These are phyloP conservation scores for Epichloe coenophiala DNA, from an alignment of 2,329 filamentous ascomycete genomes.

Conservation along the genomic window DNA sequence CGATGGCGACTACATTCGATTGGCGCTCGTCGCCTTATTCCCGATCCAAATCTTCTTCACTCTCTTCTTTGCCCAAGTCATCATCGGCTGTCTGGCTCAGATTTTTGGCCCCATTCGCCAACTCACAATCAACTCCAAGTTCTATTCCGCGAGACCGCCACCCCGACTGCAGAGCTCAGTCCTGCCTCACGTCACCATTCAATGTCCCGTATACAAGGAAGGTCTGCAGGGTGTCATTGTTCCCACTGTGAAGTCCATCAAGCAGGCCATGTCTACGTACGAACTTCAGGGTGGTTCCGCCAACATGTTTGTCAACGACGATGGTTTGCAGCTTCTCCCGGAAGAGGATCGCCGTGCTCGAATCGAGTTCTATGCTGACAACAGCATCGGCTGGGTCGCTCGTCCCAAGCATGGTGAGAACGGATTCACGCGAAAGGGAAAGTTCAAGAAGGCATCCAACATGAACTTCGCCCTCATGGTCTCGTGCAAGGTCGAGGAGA, in stretches of 20 bases:
- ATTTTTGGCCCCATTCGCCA: constrained; percentile 64
- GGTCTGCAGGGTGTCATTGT: constrained; percentile 61
- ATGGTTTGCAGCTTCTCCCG: constrained; percentile 54
- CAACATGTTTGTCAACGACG: constrained; percentile 66
- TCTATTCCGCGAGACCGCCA: constrained; percentile 62
- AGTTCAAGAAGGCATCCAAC: constrained; percentile 60
- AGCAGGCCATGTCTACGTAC: constrained; percentile 64
- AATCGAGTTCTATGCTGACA: constrained; percentile 55
- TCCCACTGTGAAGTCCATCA: constrained; percentile 65
- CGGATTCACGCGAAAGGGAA: constrained; percentile 48
- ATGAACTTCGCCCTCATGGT: constrained; percentile 61
- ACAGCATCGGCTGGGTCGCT: constrained; percentile 57
- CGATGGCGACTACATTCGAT: constrained; percentile 47
- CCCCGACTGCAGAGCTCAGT: constrained; percentile 40
- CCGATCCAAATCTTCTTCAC: constrained; percentile 71
- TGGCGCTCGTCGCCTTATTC: constrained; percentile 51
- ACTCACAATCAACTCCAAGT: constrained; percentile 64
- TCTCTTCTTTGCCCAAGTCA: constrained; percentile 68
- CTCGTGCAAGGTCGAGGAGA: constrained; percentile 58
- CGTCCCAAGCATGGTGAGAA: constrained; percentile 50
- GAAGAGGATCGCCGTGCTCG: constrained; percentile 48
- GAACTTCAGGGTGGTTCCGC: constrained; percentile 66
- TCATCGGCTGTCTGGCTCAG: constrained; percentile 62
- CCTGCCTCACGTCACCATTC: constrained; percentile 66
- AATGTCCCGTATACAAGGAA: constrained; percentile 83